phyloP scores from a whole-genome alignment of 2,329 filamentous ascomycete species.

The Colletotrichum noveboracense region DNA sequence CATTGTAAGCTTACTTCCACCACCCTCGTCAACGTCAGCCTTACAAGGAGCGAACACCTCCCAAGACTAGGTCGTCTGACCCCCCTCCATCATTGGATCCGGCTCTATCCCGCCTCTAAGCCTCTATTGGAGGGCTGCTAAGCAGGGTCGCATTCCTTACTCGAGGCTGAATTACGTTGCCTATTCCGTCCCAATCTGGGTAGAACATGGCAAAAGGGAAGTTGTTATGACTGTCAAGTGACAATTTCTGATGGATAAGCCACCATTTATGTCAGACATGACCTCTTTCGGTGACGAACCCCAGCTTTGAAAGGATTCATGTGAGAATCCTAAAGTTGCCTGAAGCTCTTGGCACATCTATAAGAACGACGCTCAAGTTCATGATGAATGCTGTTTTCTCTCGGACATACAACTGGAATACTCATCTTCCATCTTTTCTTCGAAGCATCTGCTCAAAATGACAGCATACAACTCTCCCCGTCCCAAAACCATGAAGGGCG shows the following conservation, averaged over 20 bases:
- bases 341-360: not conserved
- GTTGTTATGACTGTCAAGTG: not conserved
- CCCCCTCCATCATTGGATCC: not conserved
- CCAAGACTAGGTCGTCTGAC: not conserved
- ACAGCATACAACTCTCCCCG: not conserved
- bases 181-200: not conserved
- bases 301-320: not conserved
- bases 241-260: not conserved
- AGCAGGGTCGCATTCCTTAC: not conserved
- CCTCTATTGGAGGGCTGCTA: not conserved
- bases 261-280: not conserved
- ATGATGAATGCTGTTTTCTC: not conserved
- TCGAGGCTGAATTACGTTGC: not conserved
- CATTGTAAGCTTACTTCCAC: not conserved
- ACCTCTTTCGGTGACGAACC: not conserved
- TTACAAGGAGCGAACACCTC: not conserved
- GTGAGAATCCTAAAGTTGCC: not conserved
- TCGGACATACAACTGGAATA: not conserved
- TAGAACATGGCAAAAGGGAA: not conserved
- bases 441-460: not conserved
- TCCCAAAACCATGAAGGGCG: slow-evolving; percentile 9
- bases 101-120: not conserved
- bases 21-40: not conserved
- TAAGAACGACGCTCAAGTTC: not conserved
- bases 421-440: not conserved